Percentiles rank a stretch among this genome's conserved stretches.
Evolutionary conservation across 1,284 basidiomycete genomes (phyloP).

Genomic region (Sphagnurus paluster): DNA sequence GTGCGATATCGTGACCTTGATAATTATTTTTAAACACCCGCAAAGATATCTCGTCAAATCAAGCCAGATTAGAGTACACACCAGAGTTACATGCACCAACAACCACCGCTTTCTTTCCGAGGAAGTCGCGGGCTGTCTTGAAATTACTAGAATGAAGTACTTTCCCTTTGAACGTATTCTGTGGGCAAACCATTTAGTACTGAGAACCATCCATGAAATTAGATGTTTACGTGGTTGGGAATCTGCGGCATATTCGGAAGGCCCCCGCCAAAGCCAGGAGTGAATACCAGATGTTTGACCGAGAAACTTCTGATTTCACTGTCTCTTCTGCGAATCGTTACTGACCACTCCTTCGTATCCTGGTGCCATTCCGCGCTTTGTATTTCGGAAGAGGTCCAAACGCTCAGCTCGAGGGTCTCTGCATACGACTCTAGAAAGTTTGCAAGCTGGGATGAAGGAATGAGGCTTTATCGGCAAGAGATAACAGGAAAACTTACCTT

Average conservation of each 20-base stretch:
- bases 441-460: slow-evolving; percentile 43
- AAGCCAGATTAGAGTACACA: slow-evolving; percentile 23
- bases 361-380: slow-evolving; percentile 44
- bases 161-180: slow-evolving; percentile 56
- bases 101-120: slow-evolving; percentile 60
- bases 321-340: slow-evolving; percentile 45
- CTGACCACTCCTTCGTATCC: slow-evolving; percentile 50
- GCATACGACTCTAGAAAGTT: slow-evolving; percentile 73
- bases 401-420: slow-evolving; percentile 60
- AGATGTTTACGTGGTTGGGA: slow-evolving; percentile 30
- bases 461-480: neutral
- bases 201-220: neutral
- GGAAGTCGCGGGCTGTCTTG: slow-evolving; percentile 46
- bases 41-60: no score
- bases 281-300: slow-evolving; percentile 59
- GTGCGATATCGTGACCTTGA: slow-evolving; percentile 27
- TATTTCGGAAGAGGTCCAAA: slow-evolving; percentile 61
- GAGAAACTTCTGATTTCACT: slow-evolving; percentile 46
- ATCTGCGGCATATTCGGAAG: slow-evolving; percentile 42
- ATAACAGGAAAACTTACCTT: slow-evolving; percentile 34
- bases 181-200: neutral
- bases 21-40: no score
- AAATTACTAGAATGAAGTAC: slow-evolving; percentile 57
- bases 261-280: slow-evolving; percentile 58
- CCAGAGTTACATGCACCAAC: slow-evolving; percentile 64